Conservation (phyloP, 192 early-diverging fungal species). For the Linnemannia schmuckeri region DNA sequence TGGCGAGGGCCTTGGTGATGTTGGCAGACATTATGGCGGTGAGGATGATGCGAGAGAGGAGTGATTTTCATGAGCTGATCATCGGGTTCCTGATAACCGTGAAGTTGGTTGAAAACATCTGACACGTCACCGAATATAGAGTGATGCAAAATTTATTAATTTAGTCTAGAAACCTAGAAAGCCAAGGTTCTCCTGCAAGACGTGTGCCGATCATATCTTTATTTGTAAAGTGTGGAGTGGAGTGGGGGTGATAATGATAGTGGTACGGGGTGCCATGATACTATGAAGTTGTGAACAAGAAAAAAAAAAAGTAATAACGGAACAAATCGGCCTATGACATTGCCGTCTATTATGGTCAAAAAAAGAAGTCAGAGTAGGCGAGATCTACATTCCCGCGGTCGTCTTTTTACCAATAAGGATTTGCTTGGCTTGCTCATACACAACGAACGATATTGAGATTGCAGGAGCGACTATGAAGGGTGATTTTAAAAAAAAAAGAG, state of each 20-base stretch:
- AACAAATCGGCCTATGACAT: neutral
- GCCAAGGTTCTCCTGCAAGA: too few relatives aligned
- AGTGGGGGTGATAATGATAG: constrained; percentile 4
- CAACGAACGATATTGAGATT: constrained; percentile 86
- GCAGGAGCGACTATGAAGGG: constrained; percentile 73
- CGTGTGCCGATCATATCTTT: neutral
- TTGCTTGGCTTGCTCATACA: constrained; percentile 85
- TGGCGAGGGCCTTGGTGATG: constrained; percentile 46
- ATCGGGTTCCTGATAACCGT: too few relatives aligned
- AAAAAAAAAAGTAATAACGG: neutral
- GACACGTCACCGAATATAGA: too few relatives aligned
- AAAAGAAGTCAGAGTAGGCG: neutral
- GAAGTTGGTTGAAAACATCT: too few relatives aligned
- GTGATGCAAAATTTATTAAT: too few relatives aligned
- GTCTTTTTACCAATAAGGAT: constrained; percentile 62
- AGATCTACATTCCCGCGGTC: constrained; percentile 47
- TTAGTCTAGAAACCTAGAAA: neutral
- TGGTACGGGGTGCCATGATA: neutral
- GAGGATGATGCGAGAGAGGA: neutral
- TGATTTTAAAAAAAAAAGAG: neutral
- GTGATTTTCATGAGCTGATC: neutral
- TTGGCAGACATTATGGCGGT: constrained; percentile 39
- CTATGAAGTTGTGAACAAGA: neutral
- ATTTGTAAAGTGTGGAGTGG: neutral
- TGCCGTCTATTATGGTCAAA: neutral